These are phyloP conservation scores for Viola pubescens DNA, from an alignment of 441 rosid species.

Conservation along the genomic window DNA sequence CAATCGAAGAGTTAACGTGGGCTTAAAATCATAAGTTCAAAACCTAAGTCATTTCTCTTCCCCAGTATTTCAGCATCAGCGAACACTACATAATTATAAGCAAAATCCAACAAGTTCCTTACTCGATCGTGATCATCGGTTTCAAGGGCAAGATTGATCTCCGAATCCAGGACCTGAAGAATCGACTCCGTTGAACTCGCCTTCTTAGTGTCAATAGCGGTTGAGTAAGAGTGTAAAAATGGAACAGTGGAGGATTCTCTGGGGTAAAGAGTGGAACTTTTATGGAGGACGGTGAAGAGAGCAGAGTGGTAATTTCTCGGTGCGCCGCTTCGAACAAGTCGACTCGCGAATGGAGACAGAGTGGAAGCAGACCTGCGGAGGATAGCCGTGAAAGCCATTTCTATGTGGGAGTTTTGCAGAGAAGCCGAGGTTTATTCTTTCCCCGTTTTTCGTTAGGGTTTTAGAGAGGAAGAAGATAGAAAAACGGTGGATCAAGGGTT, in stretches of 20 bases:
- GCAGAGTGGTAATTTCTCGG: slow-evolving; percentile 26
- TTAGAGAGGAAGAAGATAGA: too few relatives aligned
- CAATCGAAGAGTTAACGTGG: too few relatives aligned
- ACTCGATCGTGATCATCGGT: slow-evolving; percentile 48
- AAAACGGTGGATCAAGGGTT: too few relatives aligned
- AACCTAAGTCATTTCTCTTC: too few relatives aligned
- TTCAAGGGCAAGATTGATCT: slow-evolving; percentile 57
- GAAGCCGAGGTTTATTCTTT: neutral
- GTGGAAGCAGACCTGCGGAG: slow-evolving; percentile 50
- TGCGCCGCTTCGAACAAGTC: slow-evolving; percentile 26
- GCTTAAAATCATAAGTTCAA: too few relatives aligned
- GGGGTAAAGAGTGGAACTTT: slow-evolving; percentile 14
- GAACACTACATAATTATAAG: too few relatives aligned
- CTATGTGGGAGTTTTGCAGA: neutral
- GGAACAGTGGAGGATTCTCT: slow-evolving; percentile 15
- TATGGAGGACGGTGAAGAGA: slow-evolving; percentile 25
- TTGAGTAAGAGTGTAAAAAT: slow-evolving; percentile 20
- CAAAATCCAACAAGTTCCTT: neutral
- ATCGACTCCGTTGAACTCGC: slow-evolving; percentile 42
- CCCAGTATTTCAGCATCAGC: too few relatives aligned
- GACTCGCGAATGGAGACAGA: slow-evolving; percentile 31
- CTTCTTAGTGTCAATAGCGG: slow-evolving; percentile 31
- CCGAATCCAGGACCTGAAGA: slow-evolving; percentile 47
- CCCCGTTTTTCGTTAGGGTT: too few relatives aligned
- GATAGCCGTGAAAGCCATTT: slow-evolving; percentile 47